Conservation (phyloP, 352 stramenopile genomes). For the Globisporangium emineosum region DNA sequence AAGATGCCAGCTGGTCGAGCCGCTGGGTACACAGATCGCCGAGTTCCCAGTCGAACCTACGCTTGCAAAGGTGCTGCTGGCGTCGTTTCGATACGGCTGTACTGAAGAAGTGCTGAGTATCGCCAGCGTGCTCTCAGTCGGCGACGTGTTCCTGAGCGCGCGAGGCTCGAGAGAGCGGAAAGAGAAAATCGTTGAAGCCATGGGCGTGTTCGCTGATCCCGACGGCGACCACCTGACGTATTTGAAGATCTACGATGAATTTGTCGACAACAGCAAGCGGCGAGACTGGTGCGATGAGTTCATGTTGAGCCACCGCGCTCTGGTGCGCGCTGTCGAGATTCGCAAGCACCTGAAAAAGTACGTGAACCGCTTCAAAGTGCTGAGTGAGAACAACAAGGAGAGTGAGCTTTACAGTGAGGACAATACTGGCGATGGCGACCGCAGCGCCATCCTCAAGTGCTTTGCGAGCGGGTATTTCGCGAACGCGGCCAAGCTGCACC, state of each 20-base stretch:
- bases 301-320: constrained; percentile 52
- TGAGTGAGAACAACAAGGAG: constrained; percentile 12
- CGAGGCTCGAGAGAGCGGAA: constrained; percentile 65
- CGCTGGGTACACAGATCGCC: constrained; percentile 93
- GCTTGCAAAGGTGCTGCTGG: constrained; percentile 63
- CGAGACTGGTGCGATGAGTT: constrained; percentile 77
- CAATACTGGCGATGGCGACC: constrained; percentile 17
- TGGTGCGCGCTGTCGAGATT: constrained; percentile 65
- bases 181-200: constrained; percentile 59
- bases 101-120: constrained; percentile 94
- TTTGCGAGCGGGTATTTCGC: constrained; percentile 89
- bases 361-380: constrained; percentile 45
- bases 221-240: constrained; percentile 75
- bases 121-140: constrained; percentile 95
- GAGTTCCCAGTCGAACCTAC: constrained; percentile 97
- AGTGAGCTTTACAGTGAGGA: not conserved
- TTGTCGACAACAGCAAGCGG: constrained; percentile 57
- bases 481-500: constrained; percentile 96
- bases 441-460: constrained; percentile 50
- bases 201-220: constrained; percentile 62
- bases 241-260: constrained; percentile 67
- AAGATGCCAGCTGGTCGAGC: constrained; percentile 55
- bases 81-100: constrained; percentile 76
- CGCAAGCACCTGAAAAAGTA: constrained; percentile 66
- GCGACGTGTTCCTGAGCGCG: constrained; percentile 66